Base-by-base conservation (phyloP, 2,329 filamentous ascomycete species). In the Hysterium pulicare region DNA sequence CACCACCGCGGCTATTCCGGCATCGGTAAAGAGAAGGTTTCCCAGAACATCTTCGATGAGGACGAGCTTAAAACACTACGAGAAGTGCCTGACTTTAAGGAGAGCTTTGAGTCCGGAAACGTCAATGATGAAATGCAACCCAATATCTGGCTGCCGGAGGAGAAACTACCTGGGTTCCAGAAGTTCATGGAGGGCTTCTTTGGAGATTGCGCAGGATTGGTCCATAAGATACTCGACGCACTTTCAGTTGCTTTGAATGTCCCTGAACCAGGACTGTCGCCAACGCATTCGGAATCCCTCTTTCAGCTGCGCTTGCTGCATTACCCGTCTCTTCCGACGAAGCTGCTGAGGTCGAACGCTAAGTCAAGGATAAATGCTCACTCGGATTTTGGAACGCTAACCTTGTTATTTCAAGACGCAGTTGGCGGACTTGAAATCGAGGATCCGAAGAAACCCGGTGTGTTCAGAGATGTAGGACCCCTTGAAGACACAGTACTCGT, bases 101-200 rank as follows among this genome's bases (percentile, higher is more conserved):
- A 67, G 44, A 58, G 51, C 21, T 67, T 58, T 37, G 62, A 68
- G 39, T 51, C 31, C 38, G 62, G 63, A 7, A 66, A 66, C 41
- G 16, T 42, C 3, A 39, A 47, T 16, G 62, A 66, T 33, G 21
- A 30, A 3, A 15, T 44, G 2, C 62, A 66, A 40, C 62, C 64
- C 8, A 73, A 72, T 49, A 66, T 71, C 40, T 73, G 69, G 69
- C 49, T 60, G 0, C 62, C 66, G 0, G 67, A 70, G 6, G 50
- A 59, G 3, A 49, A 49, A n/a, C 51, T 71, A 4, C 66, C 67
- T 0, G 67, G 69, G 1, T 72, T 72, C 50, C 53, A 59, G 2
- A 10, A 20, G 0, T 59, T 53, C 37, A 53, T 63, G 49, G 48
- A 62, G 36, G 15, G 17, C 3, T 62, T 57, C 47, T 65, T 65